phyloP scores from a whole-genome alignment of 2,329 filamentous ascomycete species.

The Mycosphaerelloides madeirae region DNA sequence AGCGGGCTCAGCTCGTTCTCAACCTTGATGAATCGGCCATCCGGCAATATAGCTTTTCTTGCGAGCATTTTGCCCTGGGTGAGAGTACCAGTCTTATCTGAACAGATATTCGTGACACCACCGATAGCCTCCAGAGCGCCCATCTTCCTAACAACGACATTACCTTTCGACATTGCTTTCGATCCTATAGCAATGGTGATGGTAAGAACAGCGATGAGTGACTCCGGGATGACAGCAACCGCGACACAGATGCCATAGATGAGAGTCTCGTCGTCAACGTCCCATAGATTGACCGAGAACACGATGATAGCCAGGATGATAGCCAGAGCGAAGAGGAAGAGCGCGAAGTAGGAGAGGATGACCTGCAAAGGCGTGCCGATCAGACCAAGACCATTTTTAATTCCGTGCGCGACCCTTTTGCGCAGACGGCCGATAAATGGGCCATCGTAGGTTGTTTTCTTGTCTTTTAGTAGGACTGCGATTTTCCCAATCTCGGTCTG shows the following conservation, averaged over 20 bases:
- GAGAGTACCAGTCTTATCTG: slow-evolving; percentile 45
- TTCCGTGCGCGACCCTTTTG: slow-evolving; percentile 52
- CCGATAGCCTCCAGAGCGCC: slow-evolving; percentile 61
- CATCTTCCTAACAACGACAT: slow-evolving; percentile 62
- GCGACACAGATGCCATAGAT: slow-evolving; percentile 48
- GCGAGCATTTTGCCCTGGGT: slow-evolving; percentile 56
- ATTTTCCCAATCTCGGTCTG: slow-evolving; percentile 64
- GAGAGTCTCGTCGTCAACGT: slow-evolving; percentile 40
- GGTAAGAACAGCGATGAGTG: slow-evolving; percentile 61
- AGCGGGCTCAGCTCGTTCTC: slow-evolving; percentile 53
- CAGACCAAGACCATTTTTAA: slow-evolving; percentile 34
- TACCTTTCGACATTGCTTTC: slow-evolving; percentile 58
- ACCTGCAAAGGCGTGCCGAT: slow-evolving; percentile 75
- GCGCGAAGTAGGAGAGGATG: slow-evolving; percentile 78
- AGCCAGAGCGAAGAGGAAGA: slow-evolving; percentile 70
- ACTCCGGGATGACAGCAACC: slow-evolving; percentile 46
- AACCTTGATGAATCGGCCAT: slow-evolving; percentile 54
- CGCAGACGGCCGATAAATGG: slow-evolving; percentile 13
- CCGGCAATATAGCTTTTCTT: slow-evolving; percentile 56
- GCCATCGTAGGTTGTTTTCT: slow-evolving; percentile 14
- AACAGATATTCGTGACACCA: slow-evolving; percentile 41
- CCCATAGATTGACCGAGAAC: slow-evolving; percentile 54
- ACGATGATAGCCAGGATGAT: slow-evolving; percentile 65
- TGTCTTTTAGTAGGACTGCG: slow-evolving; percentile 51
- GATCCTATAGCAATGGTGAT: slow-evolving; percentile 62